Conservation (phyloP, 257 asterid genomes). For the Scutellaria galericulata region DNA sequence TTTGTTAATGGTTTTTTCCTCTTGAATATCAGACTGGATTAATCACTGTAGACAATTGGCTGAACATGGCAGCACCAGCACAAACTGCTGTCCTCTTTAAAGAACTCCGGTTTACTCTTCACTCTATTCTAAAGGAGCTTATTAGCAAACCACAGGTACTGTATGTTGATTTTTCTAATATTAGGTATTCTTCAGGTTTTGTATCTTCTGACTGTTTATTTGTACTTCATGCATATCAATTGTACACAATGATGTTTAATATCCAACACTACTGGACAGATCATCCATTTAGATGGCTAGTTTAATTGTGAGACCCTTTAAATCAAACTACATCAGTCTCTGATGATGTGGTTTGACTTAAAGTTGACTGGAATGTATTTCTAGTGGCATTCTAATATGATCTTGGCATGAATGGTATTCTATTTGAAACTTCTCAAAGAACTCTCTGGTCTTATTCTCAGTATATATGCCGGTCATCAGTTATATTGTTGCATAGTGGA, state of each 20-base stretch:
- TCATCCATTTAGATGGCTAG: not conserved
- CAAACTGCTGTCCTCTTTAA: constrained; percentile 94
- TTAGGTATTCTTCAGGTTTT: not conserved
- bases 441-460: not conserved
- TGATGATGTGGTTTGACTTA: not conserved
- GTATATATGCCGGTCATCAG: not conserved
- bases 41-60: constrained; percentile 78
- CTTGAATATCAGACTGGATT: constrained; percentile 73
- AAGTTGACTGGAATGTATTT: not conserved
- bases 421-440: not conserved
- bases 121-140: constrained; percentile 80
- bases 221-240: constrained; percentile 8
- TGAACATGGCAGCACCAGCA: constrained; percentile 89
- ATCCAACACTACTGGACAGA: constrained; percentile 9
- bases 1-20: constrained; percentile 26
- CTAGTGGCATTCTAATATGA: not conserved
- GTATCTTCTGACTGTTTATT: not conserved
- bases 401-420: not conserved
- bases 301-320: not conserved
- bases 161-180: constrained; percentile 22
- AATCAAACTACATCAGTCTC: not conserved
- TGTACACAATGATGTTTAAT: not conserved
- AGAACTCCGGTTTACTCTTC: constrained; percentile 82
- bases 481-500: not conserved
- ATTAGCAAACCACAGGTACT: constrained; percentile 85